Conservation (phyloP, 345 rosid genomes). For the Linum trigynum region DNA sequence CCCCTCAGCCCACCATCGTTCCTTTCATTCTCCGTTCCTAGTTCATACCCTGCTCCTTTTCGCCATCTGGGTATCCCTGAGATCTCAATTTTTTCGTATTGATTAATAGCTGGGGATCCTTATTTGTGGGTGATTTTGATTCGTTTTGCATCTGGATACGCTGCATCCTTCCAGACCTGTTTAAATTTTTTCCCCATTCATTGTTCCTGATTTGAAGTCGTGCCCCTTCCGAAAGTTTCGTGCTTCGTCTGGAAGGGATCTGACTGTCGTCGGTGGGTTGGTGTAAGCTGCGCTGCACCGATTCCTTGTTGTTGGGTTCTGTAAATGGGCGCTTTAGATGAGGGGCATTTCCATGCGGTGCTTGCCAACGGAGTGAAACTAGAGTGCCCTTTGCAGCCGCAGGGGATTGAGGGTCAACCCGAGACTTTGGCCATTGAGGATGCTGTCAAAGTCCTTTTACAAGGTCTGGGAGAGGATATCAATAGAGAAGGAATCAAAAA, state of each 20-base stretch:
- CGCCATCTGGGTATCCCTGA: background rate
- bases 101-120: background rate
- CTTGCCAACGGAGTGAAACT: slow-evolving; percentile 49
- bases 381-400: slow-evolving; percentile 27
- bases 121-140: background rate
- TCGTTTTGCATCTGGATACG: background rate
- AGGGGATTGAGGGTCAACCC: slow-evolving; percentile 42
- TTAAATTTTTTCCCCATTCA: too few relatives aligned
- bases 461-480: slow-evolving; percentile 73
- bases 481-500: slow-evolving; percentile 77
- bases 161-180: too few relatives aligned
- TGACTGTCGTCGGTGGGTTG: background rate
- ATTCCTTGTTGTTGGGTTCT: background rate
- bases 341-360: slow-evolving; percentile 48
- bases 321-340: slow-evolving; percentile 31
- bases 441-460: slow-evolving; percentile 72
- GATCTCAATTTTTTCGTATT: background rate
- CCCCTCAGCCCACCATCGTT: background rate
- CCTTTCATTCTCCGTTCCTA: background rate
- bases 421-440: slow-evolving; percentile 63
- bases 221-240: background rate
- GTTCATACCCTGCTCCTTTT: background rate
- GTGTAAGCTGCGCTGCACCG: background rate
- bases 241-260: background rate
- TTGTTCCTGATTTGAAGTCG: too few relatives aligned